Percentiles rank a stretch among this genome's conserved stretches.
Evolutionary conservation across 306 rosid species (phyloP).

Genomic region (Vigna hirtella): DNA sequence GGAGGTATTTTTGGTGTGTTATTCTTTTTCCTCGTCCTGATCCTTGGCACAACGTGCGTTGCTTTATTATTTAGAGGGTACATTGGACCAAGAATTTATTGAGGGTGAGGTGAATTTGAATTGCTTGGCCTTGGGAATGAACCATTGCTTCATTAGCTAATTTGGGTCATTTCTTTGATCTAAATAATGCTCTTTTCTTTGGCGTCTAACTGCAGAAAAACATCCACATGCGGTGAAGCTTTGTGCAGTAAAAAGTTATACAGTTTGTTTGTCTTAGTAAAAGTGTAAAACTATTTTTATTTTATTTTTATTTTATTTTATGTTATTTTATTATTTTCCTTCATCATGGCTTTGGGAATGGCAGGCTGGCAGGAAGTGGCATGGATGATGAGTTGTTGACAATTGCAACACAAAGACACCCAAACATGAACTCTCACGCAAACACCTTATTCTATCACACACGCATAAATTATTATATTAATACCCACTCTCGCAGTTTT

Average conservation of each 20-base stretch:
- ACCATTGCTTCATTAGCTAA: conserved; percentile 7
- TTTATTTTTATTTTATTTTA: too few species aligned
- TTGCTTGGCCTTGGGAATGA: conserved; percentile 25
- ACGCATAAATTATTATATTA: too few species aligned
- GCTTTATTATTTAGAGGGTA: not conserved
- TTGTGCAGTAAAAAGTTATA: not conserved
- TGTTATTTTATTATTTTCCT: too few species aligned
- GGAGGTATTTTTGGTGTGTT: conserved; percentile 42
- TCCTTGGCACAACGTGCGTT: conserved; percentile 1
- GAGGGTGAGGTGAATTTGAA: not conserved
- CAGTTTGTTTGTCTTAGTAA: not conserved
- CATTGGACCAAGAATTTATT: not conserved
- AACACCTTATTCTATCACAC: too few species aligned
- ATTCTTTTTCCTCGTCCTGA: conserved; percentile 1
- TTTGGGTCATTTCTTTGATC: not conserved
- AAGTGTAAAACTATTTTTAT: too few species aligned
- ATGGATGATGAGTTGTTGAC: conserved; percentile 48
- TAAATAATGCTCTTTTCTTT: not conserved
- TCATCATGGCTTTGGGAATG: conserved; percentile 38
- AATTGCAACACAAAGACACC: conserved; percentile 34
- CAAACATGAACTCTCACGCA: too few species aligned
- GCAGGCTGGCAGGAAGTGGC: conserved; percentile 43
- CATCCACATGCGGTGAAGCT: not conserved
- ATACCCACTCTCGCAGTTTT: too few species aligned
- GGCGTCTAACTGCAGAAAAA: not conserved